Evolutionary conservation across 805 yeast genomes (phyloP), one percentile per base, ranked within the genome.

Genomic region (Cyberlindnera xylosilytica): DNA sequence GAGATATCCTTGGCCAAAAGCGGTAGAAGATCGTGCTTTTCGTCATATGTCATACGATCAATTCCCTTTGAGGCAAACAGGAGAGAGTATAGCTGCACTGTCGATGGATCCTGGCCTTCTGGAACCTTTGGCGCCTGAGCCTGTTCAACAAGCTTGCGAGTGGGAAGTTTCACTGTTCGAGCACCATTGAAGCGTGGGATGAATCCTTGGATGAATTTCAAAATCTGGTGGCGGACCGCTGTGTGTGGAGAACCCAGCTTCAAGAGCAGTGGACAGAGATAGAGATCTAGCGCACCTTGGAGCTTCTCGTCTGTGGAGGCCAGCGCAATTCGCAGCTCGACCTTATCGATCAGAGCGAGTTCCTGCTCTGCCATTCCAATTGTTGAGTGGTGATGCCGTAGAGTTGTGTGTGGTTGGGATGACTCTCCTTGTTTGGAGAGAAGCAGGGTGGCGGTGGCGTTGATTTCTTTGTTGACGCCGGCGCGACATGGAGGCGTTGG

Each of bases 251-350:
- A 88, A 2, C 83, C 76, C 39, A 90, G 70, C 58, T 91, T 91
- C 47, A 90, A 66, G 27, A 91, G 64, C 20, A 91, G 58, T 1
- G 99, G 97, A 1, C 87, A 73, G 33, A 91, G 68, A 56, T 83
- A 91, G 1, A 76, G 62, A 10, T 71, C 69, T 31, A 93, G 59
- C 5, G 81, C 64, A 2, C 73, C 57, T 55, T 84, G 81, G 41
- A 89, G 74, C 54, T 83, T 84, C 3, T 63, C 70, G 36, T 82
- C 84, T 0, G 81, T 68, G 37, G 76, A 77, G 0, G 97, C 87
- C 32, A 91, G 65, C 1, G 95, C 91, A 16, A 91, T 70, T 30
- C 87, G 69, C 37, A 90, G 74, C 61, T 90, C 97, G 1, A 87
- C 97, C 57, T 81, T 84, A 54, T 81, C 80, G 29, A 87, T 72